These are phyloP conservation scores for Echinochloa phyllopogon DNA, from an alignment of 176 grass and related monocot species.

Conservation along the genomic window DNA sequence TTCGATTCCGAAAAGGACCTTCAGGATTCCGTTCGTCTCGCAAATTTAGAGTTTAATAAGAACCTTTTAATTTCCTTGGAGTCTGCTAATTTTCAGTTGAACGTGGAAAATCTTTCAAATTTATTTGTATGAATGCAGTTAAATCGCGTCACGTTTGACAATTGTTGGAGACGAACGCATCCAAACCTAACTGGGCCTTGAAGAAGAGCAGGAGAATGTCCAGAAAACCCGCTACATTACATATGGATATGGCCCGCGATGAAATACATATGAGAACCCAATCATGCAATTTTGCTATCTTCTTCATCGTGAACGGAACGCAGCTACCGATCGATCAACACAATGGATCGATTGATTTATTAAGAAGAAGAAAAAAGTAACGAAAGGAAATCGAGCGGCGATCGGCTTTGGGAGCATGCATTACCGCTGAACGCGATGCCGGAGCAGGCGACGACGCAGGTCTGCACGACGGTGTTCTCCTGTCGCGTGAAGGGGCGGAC, in stretches of 20 bases:
- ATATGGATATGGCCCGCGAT: too few relatives aligned
- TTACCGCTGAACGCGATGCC: conserved; percentile 94
- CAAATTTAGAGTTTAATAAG: not conserved
- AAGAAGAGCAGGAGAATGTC: not conserved
- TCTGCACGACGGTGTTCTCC: conserved; percentile 93
- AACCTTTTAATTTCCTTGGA: not conserved
- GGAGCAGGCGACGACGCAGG: conserved; percentile 74
- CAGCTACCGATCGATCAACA: too few relatives aligned
- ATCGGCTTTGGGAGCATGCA: not conserved
- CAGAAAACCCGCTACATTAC: not conserved
- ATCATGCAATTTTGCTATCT: not conserved
- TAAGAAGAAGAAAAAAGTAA: too few relatives aligned
- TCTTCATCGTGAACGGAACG: too few relatives aligned
- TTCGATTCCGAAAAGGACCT: not conserved
- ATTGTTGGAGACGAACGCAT: too few relatives aligned
- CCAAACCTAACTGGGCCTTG: not conserved
- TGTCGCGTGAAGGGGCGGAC: conserved; percentile 77
- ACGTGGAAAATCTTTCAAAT: not conserved
- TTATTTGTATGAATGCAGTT: not conserved
- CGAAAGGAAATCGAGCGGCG: too few relatives aligned
- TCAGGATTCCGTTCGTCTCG: not conserved
- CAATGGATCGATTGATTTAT: too few relatives aligned
- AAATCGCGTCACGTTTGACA: not conserved
- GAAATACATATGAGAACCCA: not conserved
- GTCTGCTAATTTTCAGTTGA: not conserved